Percentiles rank a stretch among this genome's conserved stretches.
Evolutionary conservation across 176 grass and related monocot genomes (phyloP).

Genomic region (Triticum timopheevii): DNA sequence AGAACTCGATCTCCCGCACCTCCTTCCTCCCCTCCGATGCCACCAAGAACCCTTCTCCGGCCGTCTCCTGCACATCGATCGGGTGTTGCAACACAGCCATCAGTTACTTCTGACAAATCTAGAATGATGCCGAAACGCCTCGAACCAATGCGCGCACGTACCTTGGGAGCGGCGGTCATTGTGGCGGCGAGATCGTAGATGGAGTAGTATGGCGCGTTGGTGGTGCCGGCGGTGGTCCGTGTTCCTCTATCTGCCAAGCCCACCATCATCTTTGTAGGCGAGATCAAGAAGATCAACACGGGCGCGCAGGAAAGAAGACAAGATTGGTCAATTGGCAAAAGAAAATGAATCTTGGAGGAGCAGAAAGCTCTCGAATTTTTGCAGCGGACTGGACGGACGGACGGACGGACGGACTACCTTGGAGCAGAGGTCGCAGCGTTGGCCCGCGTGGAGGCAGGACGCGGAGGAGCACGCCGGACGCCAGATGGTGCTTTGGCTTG

Average conservation of each 20-base stretch:
- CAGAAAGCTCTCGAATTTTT: too few relatives aligned
- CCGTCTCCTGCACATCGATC: background rate
- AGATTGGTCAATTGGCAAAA: too few relatives aligned
- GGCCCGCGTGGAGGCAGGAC: constrained; percentile 35
- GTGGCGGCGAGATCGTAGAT: constrained; percentile 48
- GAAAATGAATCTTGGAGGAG: too few relatives aligned
- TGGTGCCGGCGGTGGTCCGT: background rate
- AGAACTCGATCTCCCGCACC: constrained; percentile 75
- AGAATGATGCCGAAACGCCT: background rate
- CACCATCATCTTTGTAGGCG: too few relatives aligned
- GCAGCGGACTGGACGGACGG: too few relatives aligned
- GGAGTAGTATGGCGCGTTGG: constrained; percentile 35
- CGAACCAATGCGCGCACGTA: constrained; percentile 3
- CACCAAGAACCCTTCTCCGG: background rate
- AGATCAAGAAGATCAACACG: too few relatives aligned
- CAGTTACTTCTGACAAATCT: background rate
- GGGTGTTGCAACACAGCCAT: background rate
- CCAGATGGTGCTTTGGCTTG: constrained; percentile 59
- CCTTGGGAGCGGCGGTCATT: constrained; percentile 41
- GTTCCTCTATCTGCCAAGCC: too few relatives aligned
- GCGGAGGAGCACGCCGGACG: constrained; percentile 32
- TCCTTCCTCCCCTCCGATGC: constrained; percentile 17
- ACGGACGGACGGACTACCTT: constrained; percentile 16
- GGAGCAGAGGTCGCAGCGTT: constrained; percentile 64
- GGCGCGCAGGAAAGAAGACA: too few relatives aligned